Evolutionary conservation across 2,329 filamentous ascomycete species (phyloP), one percentile per base, ranked within the genome.

Genomic region (Diaporthe capsici): DNA sequence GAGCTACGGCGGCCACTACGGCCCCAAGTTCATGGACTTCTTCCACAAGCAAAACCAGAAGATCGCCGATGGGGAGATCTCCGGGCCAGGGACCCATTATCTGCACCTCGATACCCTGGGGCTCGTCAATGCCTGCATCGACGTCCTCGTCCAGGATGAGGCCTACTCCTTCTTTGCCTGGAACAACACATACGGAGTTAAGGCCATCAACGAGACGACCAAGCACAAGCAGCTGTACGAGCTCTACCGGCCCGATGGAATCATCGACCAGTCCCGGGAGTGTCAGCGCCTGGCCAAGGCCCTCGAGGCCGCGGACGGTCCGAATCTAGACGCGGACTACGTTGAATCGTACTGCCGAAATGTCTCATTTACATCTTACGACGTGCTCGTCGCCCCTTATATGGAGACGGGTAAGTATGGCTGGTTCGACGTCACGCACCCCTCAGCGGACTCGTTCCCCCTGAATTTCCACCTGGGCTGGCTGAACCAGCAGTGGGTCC

Each of bases 341-440:
- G 74, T 76, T 12, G 75, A 77, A 25, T 31, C 42, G 12, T 75
- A 74, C 75, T 76, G 74, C 71, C 15, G 28, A 34, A 75, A 77
- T 55, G n/a, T 3, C 17, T 39, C 67, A 22, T 17, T 7, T 2
- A 6, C 25, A 5, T 57, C 61, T 12, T 9, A 1, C 2, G n/a
- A 58, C 2, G 6, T 31, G 9, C 74, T 74, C 55, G 49, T 71
- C 17, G 4, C 1, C 6, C 75, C 72, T 1, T 77, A 72, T n/a
- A 28, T 68, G 53, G 75, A 71, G 25, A 51, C 37, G 7, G 49
- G 49, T 0, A n/a, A 22, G 2, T 49, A 87, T 8, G 89, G 89
- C 71, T 89, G 89, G 82, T 92, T 91, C 80, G 90, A 93, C 76
- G 86, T 92, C 44, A 87, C 88, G 0, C 87, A 90, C 10, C 82